Percentiles rank a stretch among this genome's conserved stretches.
phyloP scores from a whole-genome alignment of 768 basidiomycete species.

The Pholiota microspora region DNA sequence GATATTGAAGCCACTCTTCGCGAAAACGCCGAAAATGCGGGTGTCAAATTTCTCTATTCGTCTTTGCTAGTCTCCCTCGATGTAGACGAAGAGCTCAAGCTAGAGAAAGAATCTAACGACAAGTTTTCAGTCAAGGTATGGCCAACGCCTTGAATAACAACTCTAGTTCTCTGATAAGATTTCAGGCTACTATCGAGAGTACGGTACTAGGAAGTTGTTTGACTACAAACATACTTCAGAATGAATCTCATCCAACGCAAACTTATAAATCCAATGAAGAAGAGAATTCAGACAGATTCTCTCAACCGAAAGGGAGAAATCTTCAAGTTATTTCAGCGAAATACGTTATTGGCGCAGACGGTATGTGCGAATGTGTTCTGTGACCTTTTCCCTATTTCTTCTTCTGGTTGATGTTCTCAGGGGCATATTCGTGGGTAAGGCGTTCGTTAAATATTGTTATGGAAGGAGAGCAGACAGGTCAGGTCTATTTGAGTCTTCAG shows the following conservation, averaged over 20 bases:
- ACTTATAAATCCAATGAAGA: no score
- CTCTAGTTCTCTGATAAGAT: no score
- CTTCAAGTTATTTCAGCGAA: neutral
- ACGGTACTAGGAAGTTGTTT: no score
- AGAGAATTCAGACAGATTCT: no score
- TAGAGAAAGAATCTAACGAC: neutral
- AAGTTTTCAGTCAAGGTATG: neutral
- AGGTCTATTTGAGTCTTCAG: neutral
- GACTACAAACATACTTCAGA: no score
- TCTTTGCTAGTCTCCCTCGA: constrained; percentile 8
- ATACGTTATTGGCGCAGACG: neutral
- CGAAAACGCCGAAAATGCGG: constrained; percentile 4
- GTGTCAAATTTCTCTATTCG: constrained; percentile 1
- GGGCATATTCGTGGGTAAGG: constrained; percentile 10
- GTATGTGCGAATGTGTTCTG: neutral
- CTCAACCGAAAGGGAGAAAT: neutral
- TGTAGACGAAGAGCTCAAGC: neutral
- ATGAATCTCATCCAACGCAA: no score
- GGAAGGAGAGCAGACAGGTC: constrained; percentile 13
- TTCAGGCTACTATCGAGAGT: no score
- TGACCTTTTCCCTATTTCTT: no score
- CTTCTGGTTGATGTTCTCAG: no score
- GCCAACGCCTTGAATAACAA: neutral
- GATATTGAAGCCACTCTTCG: constrained; percentile 9
- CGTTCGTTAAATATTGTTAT: constrained; percentile 3